Evolutionary conservation across 345 rosid species (phyloP), one percentile per base, ranked within the genome.

Genomic region (Viola odorata): DNA sequence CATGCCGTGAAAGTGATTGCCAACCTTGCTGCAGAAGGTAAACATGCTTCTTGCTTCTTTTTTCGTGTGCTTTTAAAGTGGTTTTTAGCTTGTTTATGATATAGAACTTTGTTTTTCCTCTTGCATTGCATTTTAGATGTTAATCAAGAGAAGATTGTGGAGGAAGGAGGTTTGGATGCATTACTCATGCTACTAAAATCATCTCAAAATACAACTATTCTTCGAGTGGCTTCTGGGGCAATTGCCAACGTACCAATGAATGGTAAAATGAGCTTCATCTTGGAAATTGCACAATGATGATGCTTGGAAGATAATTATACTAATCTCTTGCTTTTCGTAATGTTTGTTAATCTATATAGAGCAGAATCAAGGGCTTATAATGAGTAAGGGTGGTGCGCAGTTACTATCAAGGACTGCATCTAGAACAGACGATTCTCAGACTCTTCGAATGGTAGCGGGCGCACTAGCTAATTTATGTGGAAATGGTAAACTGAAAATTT

Each of bases 11-110:
- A 92, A 78, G 92, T 89, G 62, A 85, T 92, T 64, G 98, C 98
- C 50, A 92, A 92, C 78, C 89, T 92, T 64, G 98, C 98, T 36
- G 95, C 96, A 45, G 98, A 92, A 89, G 98, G 98, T 89, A 67
- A 6, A 44, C 47, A 44, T 44, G 7, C 12, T 44, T 44, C 47
- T 44, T 44, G 7, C 47, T 44, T 44, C 12, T 44, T 6, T 6
- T 11, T 44, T 44, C 14, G 7, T n/a, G 17, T 38, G 10, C 50
- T 47, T 7, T 7, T 10, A 9, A 7, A 4, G 8, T 47, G 13
- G 5, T 7, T 47, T 6, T 47, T n/a, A 6, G 13, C 50, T 47
- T 5, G 12, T 6, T 7, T 11, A 4, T 6, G 12, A 47, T 7
- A 47, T 7, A 6, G 8, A 10, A 47, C 4, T 47, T 47, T 11